These are phyloP conservation scores for Zoysia pacifica DNA, from an alignment of 176 grass and related monocot species.

Conservation along the genomic window DNA sequence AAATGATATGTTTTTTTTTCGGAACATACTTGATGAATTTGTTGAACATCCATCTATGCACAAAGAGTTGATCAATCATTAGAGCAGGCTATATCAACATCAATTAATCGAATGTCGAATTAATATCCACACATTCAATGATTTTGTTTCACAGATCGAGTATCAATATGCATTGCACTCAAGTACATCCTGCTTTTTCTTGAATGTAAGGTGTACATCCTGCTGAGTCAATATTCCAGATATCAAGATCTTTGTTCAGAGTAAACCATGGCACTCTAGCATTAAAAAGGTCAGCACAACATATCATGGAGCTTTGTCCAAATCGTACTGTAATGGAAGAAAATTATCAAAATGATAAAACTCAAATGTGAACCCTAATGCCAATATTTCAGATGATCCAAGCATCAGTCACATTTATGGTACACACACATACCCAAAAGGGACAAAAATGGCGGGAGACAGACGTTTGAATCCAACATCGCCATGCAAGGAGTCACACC, in stretches of 20 bases:
- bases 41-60: neutral
- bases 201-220: too few relatives aligned
- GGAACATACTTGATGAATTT: neutral
- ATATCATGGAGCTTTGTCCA: neutral
- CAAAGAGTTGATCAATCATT: neutral
- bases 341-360: slow-evolving; percentile 7
- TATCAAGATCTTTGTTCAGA: neutral
- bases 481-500: neutral
- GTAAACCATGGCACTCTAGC: neutral
- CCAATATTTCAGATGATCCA: neutral
- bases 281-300: neutral
- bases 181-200: too few relatives aligned
- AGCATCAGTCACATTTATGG: neutral
- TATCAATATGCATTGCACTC: too few relatives aligned
- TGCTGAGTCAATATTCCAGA: neutral
- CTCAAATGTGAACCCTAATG: slow-evolving; percentile 6
- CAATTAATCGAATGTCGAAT: too few relatives aligned
- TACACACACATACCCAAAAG: neutral
- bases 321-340: neutral
- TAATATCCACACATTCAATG: too few relatives aligned
- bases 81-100: neutral
- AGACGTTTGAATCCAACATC: slow-evolving; percentile 5
- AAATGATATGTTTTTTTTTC: too few relatives aligned
- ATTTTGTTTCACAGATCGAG: too few relatives aligned
- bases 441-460: neutral